Conservation (phyloP, 2,329 filamentous ascomycete species). For the Rhinocladiella mackenziei region DNA sequence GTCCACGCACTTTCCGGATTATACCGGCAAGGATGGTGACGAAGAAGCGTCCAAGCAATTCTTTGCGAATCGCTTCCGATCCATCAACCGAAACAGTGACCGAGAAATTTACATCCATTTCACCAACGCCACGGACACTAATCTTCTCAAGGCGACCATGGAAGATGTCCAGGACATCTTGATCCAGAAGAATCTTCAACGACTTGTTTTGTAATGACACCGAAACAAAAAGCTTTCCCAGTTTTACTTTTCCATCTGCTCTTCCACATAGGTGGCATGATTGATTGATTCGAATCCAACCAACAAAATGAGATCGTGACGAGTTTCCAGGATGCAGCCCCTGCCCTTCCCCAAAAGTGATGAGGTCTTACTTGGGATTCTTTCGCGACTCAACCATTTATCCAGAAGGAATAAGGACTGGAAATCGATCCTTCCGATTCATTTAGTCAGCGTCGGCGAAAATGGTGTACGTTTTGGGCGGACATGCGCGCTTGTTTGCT, state of each 20-base stretch:
- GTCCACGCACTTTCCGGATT: slow-evolving; percentile 72
- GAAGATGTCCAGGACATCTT: slow-evolving; percentile 82
- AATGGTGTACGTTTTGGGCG: slow-evolving; percentile 4
- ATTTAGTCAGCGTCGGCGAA: slow-evolving; percentile 19
- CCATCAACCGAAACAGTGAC: slow-evolving; percentile 62
- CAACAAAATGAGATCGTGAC: too few relatives aligned
- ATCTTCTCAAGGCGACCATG: slow-evolving; percentile 82
- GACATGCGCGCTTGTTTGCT: slow-evolving; percentile 1
- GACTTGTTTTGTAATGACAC: slow-evolving; percentile 64
- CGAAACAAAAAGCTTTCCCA: neutral
- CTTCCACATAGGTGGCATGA: slow-evolving; percentile 5
- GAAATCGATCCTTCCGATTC: slow-evolving; percentile 7
- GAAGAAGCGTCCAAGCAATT: slow-evolving; percentile 73
- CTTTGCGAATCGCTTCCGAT: slow-evolving; percentile 75
- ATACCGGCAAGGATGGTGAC: slow-evolving; percentile 66
- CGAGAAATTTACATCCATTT: slow-evolving; percentile 58
- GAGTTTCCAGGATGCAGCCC: too few relatives aligned
- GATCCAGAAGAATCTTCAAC: slow-evolving; percentile 76
- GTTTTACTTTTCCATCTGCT: neutral
- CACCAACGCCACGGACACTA: slow-evolving; percentile 62
- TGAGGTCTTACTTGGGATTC: too few relatives aligned
- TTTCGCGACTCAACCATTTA: slow-evolving; percentile 1
- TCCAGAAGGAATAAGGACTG: neutral
- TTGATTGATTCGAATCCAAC: neutral
- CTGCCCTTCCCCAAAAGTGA: too few relatives aligned